These are phyloP conservation scores for Russula virescens DNA, from an alignment of 768 basidiomycete species.

Conservation along the genomic window DNA sequence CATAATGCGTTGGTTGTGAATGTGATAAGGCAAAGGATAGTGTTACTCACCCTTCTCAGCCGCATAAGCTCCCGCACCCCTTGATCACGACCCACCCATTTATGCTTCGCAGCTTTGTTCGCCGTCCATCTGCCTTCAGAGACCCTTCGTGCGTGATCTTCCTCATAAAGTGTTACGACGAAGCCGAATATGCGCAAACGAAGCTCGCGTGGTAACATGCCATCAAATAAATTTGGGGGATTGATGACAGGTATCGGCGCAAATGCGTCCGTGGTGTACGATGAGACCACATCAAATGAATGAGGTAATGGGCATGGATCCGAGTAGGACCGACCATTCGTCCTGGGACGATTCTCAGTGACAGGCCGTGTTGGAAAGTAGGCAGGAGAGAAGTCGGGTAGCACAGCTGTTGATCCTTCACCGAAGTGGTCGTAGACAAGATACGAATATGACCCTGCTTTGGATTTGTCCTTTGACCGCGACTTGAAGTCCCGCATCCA, in stretches of 20 bases:
- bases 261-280: slow-evolving; percentile 45
- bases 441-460: slow-evolving; percentile 18
- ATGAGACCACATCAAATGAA: slow-evolving; percentile 50
- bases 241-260: slow-evolving; percentile 42
- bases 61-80: slow-evolving; percentile 75
- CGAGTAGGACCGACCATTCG: slow-evolving; percentile 58
- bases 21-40: not conserved
- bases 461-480: slow-evolving; percentile 27
- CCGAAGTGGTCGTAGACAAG: slow-evolving; percentile 14
- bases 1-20: slow-evolving; percentile 10
- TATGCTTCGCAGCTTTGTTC: slow-evolving; percentile 53
- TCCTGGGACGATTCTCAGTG: slow-evolving; percentile 30
- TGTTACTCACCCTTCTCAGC: slow-evolving; percentile 62
- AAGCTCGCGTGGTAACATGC: slow-evolving; percentile 65
- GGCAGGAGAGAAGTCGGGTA: slow-evolving; percentile 22
- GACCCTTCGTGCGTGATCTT: slow-evolving; percentile 45
- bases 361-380: slow-evolving; percentile 19
- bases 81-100: slow-evolving; percentile 71
- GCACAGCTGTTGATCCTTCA: not conserved
- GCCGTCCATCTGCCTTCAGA: slow-evolving; percentile 52
- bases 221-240: slow-evolving; percentile 58
- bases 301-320: slow-evolving; percentile 48
- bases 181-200: slow-evolving; percentile 52
- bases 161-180: slow-evolving; percentile 53
- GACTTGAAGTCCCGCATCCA: slow-evolving; percentile 39